These are phyloP conservation scores for Triangularia setosa DNA, from an alignment of 2,329 filamentous ascomycete genomes.

Conservation along the genomic window DNA sequence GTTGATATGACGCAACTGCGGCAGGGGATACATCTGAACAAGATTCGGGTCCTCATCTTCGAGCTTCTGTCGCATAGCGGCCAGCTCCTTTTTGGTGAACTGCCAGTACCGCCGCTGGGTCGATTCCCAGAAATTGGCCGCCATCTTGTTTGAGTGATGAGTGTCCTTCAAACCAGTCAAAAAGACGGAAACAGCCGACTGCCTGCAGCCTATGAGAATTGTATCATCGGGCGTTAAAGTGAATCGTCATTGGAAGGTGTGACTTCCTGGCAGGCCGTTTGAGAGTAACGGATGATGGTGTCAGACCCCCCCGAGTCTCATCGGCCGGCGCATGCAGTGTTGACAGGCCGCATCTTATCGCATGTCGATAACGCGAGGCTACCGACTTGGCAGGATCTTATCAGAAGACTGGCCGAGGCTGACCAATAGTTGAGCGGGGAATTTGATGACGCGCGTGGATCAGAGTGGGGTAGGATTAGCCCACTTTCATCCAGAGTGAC, in stretches of 20 bases:
- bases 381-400: not conserved
- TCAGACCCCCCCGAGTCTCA: not conserved
- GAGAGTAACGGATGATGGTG: not conserved
- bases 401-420: not conserved
- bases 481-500: not conserved
- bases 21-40: conserved; percentile 75
- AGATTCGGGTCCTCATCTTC: conserved; percentile 71
- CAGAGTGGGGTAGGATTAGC: not conserved
- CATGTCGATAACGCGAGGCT: not conserved
- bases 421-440: conserved; percentile 11
- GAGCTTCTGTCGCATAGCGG: conserved; percentile 69
- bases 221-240: not conserved
- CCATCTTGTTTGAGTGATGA: conserved; percentile 54
- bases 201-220: conserved; percentile 1
- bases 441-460: conserved; percentile 1
- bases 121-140: conserved; percentile 95
- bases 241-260: not conserved
- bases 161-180: not conserved
- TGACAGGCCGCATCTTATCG: not conserved
- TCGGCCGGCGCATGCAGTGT: not conserved
- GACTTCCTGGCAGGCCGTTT: not conserved
- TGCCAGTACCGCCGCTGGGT: conserved; percentile 89
- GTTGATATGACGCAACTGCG: conserved; percentile 75
- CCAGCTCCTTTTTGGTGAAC: conserved; percentile 78
- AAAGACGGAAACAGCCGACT: not conserved